A percentile compares a stretch with the other conserved stretches of the same genome.
phyloP scores from a whole-genome alignment of 192 early-diverging fungal genomes.

The Umbelopsis sp. region DNA sequence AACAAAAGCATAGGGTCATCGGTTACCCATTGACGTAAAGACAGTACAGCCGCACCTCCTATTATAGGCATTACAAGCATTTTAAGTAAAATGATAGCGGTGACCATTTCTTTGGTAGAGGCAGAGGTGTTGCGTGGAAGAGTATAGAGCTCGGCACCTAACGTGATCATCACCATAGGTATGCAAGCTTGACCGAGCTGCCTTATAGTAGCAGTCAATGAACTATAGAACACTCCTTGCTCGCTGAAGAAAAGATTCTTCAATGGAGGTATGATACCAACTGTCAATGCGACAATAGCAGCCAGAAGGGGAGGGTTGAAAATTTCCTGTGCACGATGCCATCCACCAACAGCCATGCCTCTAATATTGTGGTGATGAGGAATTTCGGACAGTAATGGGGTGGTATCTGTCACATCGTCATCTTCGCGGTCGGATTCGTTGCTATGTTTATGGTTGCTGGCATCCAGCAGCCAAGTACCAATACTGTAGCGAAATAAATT shows the following conservation, averaged over 20 bases:
- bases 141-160: conserved; percentile 27
- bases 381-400: neutral
- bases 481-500: conserved; percentile 24
- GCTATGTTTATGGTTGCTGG: neutral
- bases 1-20: conserved; percentile 31
- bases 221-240: neutral
- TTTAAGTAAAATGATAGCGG: conserved; percentile 3
- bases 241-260: conserved; percentile 14
- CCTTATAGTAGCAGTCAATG: neutral
- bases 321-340: neutral
- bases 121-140: conserved; percentile 9
- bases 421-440: neutral
- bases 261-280: conserved; percentile 13
- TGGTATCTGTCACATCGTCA: neutral
- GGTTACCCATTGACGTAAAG: neutral
- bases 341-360: neutral
- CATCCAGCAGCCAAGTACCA: conserved; percentile 23
- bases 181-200: conserved; percentile 11
- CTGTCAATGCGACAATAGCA: conserved; percentile 3
- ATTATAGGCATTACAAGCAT: conserved; percentile 25
- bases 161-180: conserved; percentile 22
- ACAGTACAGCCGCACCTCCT: conserved; percentile 4
- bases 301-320: conserved; percentile 28
- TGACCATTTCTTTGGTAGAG: conserved; percentile 2
- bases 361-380: neutral